phyloP scores from a whole-genome alignment of 106 monocot genomes.

The Vanilla planifolia region DNA sequence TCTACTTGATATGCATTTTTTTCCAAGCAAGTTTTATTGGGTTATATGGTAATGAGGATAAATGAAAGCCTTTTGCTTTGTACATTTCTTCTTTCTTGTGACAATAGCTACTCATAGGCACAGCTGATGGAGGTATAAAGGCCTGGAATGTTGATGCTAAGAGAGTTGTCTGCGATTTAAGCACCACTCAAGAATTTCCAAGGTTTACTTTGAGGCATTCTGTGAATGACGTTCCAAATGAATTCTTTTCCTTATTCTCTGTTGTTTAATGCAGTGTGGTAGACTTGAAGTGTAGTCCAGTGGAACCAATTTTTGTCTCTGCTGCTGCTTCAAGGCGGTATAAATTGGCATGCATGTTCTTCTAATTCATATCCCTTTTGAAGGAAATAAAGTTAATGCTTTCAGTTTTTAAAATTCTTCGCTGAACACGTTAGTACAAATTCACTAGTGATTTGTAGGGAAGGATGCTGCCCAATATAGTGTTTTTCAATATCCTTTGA shows the following conservation, averaged over 20 bases:
- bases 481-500: not conserved
- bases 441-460: too few relatives aligned
- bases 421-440: too few relatives aligned
- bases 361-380: slow-evolving; percentile 1
- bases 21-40: not conserved
- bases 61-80: slow-evolving; percentile 16
- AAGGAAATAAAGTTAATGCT: not conserved
- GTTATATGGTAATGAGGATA: not conserved
- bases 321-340: slow-evolving; percentile 95
- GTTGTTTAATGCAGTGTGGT: slow-evolving; percentile 45
- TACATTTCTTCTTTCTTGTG: slow-evolving; percentile 27
- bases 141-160: slow-evolving; percentile 99
- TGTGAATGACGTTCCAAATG: not conserved
- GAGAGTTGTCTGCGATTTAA: slow-evolving; percentile 97
- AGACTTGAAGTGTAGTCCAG: slow-evolving; percentile 91
- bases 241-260: not conserved
- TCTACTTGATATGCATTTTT: not conserved
- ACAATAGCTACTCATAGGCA: slow-evolving; percentile 93
- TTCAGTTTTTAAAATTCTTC: too few relatives aligned
- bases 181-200: slow-evolving; percentile 68
- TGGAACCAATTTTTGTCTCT: slow-evolving; percentile 94
- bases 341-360: not conserved
- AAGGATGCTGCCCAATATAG: too few relatives aligned
- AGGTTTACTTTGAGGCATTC: slow-evolving; percentile 34
- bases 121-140: slow-evolving; percentile 92